Evolutionary conservation across 2,329 filamentous ascomycete species (phyloP), one percentile per base, ranked within the genome.

Genomic region (Lecanicillium sp.): DNA sequence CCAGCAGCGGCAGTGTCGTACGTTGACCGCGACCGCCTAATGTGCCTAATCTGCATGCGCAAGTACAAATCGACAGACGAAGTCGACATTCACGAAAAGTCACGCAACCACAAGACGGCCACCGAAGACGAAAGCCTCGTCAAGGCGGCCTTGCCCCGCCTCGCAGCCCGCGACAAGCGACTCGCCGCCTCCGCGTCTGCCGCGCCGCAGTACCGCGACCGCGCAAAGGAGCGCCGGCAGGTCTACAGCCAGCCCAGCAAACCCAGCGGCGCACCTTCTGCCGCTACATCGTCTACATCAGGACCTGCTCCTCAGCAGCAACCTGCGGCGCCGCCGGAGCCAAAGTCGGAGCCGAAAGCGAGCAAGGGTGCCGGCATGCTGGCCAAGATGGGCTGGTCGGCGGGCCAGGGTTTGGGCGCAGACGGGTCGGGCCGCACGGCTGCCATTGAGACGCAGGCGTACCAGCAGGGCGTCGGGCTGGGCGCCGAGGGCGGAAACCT

Each of bases 301-400:
- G 7, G 11, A 25, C 7, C 22, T 7, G 7, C 22, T 7, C 22
- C 22, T 7, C 22, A 6, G 11, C 22, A 25, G 22, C 7, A 25
- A 25, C n/a, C n/a, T n/a, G 37, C 36, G 34, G 38, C 43, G 25
- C 42, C 39, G 39, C 50, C 61, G 15, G 65, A 67, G 31, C 46
- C 56, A 14, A 30, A 47, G 5, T 42, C 52, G 1, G 36, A 35
- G 9, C 42, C 50, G 51, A 62, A 17, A 46, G 61, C 66, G 43
- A 79, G 76, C 27, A 84, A 81, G 56, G 80, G 81, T 11, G 78
- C 78, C 0, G 75, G 77, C 3, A 68, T 86, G 52, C 65, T 87
- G 29, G 76, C 78, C 29, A 86, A 85, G 64, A 83, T 84, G 76
- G 82, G 82, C 18, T 86, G 81, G 81, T 76, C 65, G 17, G 65